Percentiles rank a stretch among this genome's conserved stretches.
Evolutionary conservation across 352 stramenopile genomes (phyloP).

Genomic region (Halophytophthora batemanensis): DNA sequence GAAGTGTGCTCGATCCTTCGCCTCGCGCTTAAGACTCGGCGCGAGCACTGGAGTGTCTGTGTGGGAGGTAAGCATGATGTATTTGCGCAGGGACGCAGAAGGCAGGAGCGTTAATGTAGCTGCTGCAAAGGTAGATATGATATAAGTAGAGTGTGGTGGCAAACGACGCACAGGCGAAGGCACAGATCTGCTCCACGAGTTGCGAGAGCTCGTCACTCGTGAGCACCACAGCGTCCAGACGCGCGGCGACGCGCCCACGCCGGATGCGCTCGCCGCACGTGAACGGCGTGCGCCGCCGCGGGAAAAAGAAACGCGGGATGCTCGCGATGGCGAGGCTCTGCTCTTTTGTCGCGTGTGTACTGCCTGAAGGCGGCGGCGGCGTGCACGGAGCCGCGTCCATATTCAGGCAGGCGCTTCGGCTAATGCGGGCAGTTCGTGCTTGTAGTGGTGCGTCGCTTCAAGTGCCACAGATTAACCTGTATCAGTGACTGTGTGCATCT

Average conservation of each 20-base stretch:
- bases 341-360: not conserved
- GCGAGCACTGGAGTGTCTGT: slow-evolving; percentile 3
- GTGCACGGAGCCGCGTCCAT: not conserved
- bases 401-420: too few relatives aligned
- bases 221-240: slow-evolving; percentile 21
- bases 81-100: too few relatives aligned
- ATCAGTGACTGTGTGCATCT: too few relatives aligned
- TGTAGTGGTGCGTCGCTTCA: too few relatives aligned
- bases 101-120: not conserved
- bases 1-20: slow-evolving; percentile 11
- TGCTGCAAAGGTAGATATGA: not conserved
- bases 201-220: slow-evolving; percentile 11
- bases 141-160: not conserved
- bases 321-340: slow-evolving; percentile 6
- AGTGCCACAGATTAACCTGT: too few relatives aligned
- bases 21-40: slow-evolving; percentile 11
- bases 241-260: slow-evolving; percentile 9
- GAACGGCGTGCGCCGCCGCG: slow-evolving; percentile 23
- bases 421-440: too few relatives aligned
- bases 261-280: slow-evolving; percentile 22
- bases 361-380: slow-evolving; percentile 1
- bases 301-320: slow-evolving; percentile 53
- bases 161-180: slow-evolving; percentile 15
- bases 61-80: not conserved
- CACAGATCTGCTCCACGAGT: slow-evolving; percentile 16